Base-by-base conservation (phyloP, 192 early-diverging fungal species). In the Ambispora gerdemannii region DNA sequence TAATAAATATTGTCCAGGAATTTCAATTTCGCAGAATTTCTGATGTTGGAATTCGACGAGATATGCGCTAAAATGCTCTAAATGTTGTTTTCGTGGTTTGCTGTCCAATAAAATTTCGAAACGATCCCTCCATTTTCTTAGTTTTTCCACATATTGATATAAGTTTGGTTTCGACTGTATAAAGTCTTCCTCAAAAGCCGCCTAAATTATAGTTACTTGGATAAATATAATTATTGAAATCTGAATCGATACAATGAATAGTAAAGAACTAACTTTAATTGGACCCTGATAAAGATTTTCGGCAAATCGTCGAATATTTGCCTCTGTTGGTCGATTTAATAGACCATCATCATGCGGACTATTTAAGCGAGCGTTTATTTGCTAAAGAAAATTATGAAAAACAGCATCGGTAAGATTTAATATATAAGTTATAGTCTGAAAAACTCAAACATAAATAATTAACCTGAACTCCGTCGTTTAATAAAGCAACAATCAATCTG, bases 21-120 rank as follows among this genome's bases (percentile, higher is more conserved):
- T 87, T 71, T 98, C 96, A n/a, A 99, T 92, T 62, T 98, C 95
- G 70, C 98, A 96, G 74, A 98, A 98, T 76, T 96, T 97, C 74
- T 94, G 91, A 77, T 97, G 93, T 74, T 98, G 95, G 83, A 99
- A 98, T 77, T 99, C 98, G 8, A 92, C 93, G 53, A 99, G 77
- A 81, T 95, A 97, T 50, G 93, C 91, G 34, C 89, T 92, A 74
- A 90, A 93, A 68, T 91, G 84, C 71, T 97, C 93, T 2, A 98
- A 81, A 76, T 91, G 87, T 62, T 92, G 93, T 53, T 81, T 83
- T 30, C 85, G 76, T n/a, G 95, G 93, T 38, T 93, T 88, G 70
- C 83, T 83, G 63, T 92, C 91, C 56, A 99, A 79, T 38, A 92
- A 81, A 30, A 86, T 86, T 72, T 97, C 93, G 75, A 98, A 89